A percentile compares a stretch with the other conserved stretches of the same genome.
These are phyloP conservation scores for Leucogyrophana mollusca DNA, from an alignment of 768 basidiomycete genomes.

Conservation along the genomic window DNA sequence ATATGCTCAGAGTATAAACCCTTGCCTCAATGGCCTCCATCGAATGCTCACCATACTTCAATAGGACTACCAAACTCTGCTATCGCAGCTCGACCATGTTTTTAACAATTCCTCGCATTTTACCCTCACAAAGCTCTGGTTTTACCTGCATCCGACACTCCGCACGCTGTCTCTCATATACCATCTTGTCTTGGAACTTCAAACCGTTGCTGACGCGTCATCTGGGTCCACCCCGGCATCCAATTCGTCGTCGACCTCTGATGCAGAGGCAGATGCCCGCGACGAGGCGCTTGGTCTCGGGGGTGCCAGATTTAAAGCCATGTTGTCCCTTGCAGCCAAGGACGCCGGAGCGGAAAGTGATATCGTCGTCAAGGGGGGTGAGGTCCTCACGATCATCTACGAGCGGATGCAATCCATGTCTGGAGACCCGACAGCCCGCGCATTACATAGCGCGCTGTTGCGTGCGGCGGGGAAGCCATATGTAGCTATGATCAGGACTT, in stretches of 20 bases:
- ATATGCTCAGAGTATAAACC: conserved; percentile 76
- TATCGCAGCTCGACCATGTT: conserved; percentile 92
- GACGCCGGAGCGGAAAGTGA: conserved; percentile 46
- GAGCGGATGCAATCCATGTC: conserved; percentile 87
- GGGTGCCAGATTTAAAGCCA: conserved; percentile 76
- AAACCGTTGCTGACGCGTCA: conserved; percentile 59
- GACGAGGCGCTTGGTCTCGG: conserved; percentile 88
- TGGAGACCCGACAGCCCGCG: conserved; percentile 86
- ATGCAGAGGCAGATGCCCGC: conserved; percentile 72
- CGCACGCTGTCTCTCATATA: conserved; percentile 93
- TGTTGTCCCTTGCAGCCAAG: conserved; percentile 73
- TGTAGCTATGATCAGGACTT: conserved; percentile 77
- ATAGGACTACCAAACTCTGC: conserved; percentile 90
- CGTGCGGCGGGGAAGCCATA: conserved; percentile 87
- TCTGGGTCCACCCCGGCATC: conserved; percentile 50
- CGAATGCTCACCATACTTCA: neutral
- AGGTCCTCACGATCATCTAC: conserved; percentile 86
- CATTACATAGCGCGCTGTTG: conserved; percentile 77
- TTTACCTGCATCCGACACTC: conserved; percentile 92
- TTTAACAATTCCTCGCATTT: conserved; percentile 86
- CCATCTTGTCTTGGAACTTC: conserved; percentile 75
- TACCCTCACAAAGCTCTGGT: conserved; percentile 95
- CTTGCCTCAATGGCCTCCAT: neutral
- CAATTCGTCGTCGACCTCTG: no score
- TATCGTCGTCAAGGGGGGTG: conserved; percentile 89